Evolutionary conservation across 2,329 filamentous ascomycete genomes (phyloP).

Genomic region (Epichloe bromicola): DNA sequence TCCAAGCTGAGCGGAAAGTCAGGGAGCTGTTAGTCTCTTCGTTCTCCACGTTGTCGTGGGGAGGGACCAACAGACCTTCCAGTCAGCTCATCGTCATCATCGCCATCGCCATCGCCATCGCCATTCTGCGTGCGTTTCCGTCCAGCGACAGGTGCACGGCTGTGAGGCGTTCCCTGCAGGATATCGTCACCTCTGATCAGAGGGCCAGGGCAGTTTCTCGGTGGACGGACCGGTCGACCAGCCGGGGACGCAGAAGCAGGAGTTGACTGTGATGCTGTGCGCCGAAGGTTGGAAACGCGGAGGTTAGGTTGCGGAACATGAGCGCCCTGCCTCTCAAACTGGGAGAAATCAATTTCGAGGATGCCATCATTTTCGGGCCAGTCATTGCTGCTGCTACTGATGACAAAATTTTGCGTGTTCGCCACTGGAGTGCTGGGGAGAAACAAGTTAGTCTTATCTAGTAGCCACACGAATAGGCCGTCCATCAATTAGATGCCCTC

Average conservation of each 20-base stretch:
- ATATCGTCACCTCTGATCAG: background rate
- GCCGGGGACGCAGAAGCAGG: background rate
- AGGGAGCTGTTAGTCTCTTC: slow-evolving; percentile 1
- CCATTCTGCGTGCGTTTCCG: background rate
- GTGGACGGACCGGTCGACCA: background rate
- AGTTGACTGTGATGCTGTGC: background rate
- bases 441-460: background rate
- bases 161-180: too few species aligned
- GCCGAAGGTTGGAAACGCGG: background rate
- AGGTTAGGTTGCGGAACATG: slow-evolving; percentile 1
- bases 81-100: background rate
- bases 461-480: too few species aligned
- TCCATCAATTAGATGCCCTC: too few species aligned
- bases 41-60: slow-evolving; percentile 1
- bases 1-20: background rate
- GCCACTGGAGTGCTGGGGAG: slow-evolving; percentile 2
- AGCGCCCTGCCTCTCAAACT: background rate
- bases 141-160: background rate
- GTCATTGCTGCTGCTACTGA: background rate
- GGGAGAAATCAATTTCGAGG: slow-evolving; percentile 2
- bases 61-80: slow-evolving; percentile 5
- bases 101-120: background rate
- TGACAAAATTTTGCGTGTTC: slow-evolving; percentile 1
- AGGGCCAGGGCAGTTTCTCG: background rate
- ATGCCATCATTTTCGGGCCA: slow-evolving; percentile 1